Conservation (phyloP, 108 stramenopile species). For the Cylindrotheca closterium region DNA sequence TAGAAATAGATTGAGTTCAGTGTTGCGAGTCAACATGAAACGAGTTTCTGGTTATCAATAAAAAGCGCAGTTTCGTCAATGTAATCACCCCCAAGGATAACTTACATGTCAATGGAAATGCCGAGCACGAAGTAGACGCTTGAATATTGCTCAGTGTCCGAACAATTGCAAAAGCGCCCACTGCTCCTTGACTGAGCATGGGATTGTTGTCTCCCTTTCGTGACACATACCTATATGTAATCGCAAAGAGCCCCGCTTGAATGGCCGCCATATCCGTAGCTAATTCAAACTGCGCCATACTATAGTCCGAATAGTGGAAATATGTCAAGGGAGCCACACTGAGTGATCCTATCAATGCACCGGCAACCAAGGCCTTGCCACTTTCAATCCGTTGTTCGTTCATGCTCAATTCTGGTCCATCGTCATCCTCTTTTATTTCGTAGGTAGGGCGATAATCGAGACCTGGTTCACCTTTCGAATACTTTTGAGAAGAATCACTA, state of each 20-base stretch:
- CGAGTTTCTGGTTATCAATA: neutral
- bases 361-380: slow-evolving; percentile 57
- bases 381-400: slow-evolving; percentile 67
- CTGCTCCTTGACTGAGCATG: slow-evolving; percentile 72
- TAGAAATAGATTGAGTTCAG: neutral
- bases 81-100: neutral
- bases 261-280: slow-evolving; percentile 72
- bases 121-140: slow-evolving; percentile 56
- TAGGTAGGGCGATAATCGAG: neutral
- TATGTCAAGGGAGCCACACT: slow-evolving; percentile 53
- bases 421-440: neutral
- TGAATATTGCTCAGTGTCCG: slow-evolving; percentile 56
- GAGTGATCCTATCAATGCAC: slow-evolving; percentile 60
- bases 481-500: neutral
- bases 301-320: slow-evolving; percentile 40
- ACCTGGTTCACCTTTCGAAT: neutral
- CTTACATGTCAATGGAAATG: slow-evolving; percentile 64
- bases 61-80: neutral
- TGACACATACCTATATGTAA: slow-evolving; percentile 76
- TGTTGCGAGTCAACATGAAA: neutral
- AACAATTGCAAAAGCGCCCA: slow-evolving; percentile 74
- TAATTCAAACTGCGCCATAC: slow-evolving; percentile 73
- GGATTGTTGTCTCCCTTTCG: slow-evolving; percentile 63
- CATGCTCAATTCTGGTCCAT: neutral
- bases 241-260: slow-evolving; percentile 72